Evolutionary conservation across 2,329 filamentous ascomycete species (phyloP).

Genomic region (Trichoderma sp.): DNA sequence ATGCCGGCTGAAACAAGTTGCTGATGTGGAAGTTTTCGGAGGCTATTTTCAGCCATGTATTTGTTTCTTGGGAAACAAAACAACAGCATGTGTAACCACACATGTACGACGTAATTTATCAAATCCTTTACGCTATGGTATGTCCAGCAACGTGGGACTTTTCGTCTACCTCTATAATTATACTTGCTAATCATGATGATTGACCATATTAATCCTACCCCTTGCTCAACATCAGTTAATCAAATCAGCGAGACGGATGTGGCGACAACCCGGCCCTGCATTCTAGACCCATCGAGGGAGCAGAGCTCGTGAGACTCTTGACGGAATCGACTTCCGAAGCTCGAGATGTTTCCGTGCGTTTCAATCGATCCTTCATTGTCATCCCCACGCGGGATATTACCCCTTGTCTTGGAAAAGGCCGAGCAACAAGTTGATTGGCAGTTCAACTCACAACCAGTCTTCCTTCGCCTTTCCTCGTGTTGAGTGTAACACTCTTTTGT

Average conservation of each 20-base stretch:
- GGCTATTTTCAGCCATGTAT: neutral
- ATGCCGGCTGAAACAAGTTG: neutral
- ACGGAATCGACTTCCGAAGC: neutral
- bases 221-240: neutral
- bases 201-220: neutral
- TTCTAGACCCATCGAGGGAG: neutral
- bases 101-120: neutral
- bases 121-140: neutral
- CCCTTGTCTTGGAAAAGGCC: neutral
- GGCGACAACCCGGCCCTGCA: neutral
- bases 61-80: neutral
- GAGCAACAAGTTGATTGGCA: neutral
- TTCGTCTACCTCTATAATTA: neutral
- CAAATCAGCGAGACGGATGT: neutral
- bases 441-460: neutral
- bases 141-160: neutral
- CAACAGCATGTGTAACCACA: neutral
- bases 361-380: neutral
- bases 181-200: too few species aligned
- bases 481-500: neutral
- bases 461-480: neutral
- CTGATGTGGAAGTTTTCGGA: neutral
- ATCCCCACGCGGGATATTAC: neutral
- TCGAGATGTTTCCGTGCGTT: neutral
- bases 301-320: neutral